These are phyloP conservation scores for Ophiognomonia clavigignenti-juglandacearum DNA, from an alignment of 2,329 filamentous ascomycete genomes.

Conservation along the genomic window DNA sequence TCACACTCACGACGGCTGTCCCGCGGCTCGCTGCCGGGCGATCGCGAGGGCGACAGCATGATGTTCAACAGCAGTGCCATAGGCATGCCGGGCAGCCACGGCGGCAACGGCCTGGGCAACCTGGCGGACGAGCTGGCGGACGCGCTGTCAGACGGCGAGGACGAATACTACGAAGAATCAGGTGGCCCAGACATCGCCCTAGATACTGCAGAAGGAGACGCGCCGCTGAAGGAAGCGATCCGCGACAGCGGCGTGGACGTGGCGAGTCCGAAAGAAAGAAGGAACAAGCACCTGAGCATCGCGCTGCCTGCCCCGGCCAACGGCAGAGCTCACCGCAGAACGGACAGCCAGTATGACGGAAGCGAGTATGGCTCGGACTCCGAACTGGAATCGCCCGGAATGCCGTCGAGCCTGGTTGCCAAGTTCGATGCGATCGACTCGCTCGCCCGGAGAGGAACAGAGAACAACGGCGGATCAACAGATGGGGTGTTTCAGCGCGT, in stretches of 20 bases:
- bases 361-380: conserved; percentile 71
- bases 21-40: conserved; percentile 24
- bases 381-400: conserved; percentile 64
- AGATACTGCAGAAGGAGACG: conserved; percentile 11
- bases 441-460: conserved; percentile 60
- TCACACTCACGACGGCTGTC: conserved; percentile 48
- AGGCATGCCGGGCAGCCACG: conserved; percentile 32
- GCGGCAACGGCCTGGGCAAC: conserved; percentile 63
- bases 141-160: conserved; percentile 61
- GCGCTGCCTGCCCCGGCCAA: conserved; percentile 37
- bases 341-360: conserved; percentile 61
- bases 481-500: conserved; percentile 66
- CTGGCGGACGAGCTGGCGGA: conserved; percentile 77
- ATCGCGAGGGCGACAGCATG: conserved; percentile 40
- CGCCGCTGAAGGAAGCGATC: conserved; percentile 24
- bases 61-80: conserved; percentile 36
- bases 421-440: conserved; percentile 71
- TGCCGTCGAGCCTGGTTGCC: conserved; percentile 61
- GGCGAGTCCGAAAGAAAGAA: conserved; percentile 23
- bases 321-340: conserved; percentile 44
- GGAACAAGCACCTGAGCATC: conserved; percentile 34
- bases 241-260: conserved; percentile 41
- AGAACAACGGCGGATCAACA: conserved; percentile 58
- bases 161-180: conserved; percentile 44
- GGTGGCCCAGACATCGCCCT: conserved; percentile 33